Base-by-base conservation (phyloP, 345 rosid species). In the Citrus glauca region DNA sequence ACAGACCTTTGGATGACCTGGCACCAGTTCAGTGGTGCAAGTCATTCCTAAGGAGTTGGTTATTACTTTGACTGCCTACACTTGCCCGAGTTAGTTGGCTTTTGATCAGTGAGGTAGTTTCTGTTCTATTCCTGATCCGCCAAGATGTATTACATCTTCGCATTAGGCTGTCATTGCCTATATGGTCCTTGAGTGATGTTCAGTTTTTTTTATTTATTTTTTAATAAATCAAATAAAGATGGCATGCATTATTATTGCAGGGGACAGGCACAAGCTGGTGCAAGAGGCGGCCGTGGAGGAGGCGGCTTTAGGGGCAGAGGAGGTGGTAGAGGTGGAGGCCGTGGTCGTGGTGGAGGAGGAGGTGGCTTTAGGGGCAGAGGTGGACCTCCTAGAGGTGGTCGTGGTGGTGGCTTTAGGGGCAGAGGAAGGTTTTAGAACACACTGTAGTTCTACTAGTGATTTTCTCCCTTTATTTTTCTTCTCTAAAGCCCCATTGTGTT, bases 341-440 rank as follows among this genome's bases (percentile, higher is more conserved):
- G 89, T 38, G 86, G 91, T 64, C 76, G 93, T 79, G 91, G 98
- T 71, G 81, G 88, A 17, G 78, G 89, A 20, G 88, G 94, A 9
- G 98, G 93, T 30, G 85, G 90, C 66, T 89, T 89, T 80, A 81
- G 97, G 80, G 86, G 98, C 70, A 82, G 94, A 71, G 92, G 89
- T 48, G 87, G 90, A 70, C 78, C 81, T 66, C 84, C 89, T 32
- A 69, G 93, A 80, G 91, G 98, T 74, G 84, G 89, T 33, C 79
- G 90, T 28, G 89, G 95, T 19, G 97, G 93, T 27, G 86, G 90
- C 66, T 89, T 89, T 79, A 82, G 97, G 86, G 98, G 97, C 57
- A 81, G 92, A 79, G 91, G 98, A 65, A 80, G 88, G 72, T 87
- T 7, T 2, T 89, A 87, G 88, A 78, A 75, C 38, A 32, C 67